These are phyloP conservation scores for Strigomonas culicis DNA, from an alignment of 208 protist species.

Conservation along the genomic window DNA sequence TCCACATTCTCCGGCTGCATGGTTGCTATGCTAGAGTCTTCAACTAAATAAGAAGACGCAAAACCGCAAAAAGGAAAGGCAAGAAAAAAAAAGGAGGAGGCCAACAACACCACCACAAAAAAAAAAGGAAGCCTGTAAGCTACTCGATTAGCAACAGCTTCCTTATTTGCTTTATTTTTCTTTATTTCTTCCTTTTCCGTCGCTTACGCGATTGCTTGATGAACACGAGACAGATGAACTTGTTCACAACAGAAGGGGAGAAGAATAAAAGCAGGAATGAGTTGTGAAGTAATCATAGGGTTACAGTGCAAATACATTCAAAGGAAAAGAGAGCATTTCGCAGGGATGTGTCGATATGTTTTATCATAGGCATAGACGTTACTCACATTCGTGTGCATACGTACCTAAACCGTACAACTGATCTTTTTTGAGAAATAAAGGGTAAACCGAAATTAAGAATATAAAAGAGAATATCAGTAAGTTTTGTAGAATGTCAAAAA, in stretches of 20 bases:
- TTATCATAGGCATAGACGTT: not conserved
- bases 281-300: not conserved
- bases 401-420: not conserved
- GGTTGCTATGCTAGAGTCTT: no score
- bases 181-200: not conserved
- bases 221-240: not conserved
- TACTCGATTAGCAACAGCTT: not conserved
- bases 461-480: not conserved
- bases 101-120: not conserved
- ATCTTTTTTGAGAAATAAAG: not conserved
- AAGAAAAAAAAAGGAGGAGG: not conserved
- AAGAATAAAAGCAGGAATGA: not conserved
- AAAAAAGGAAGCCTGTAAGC: not conserved
- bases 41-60: no score
- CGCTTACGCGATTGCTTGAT: not conserved
- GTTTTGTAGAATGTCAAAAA: conserved; percentile 9
- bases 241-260: not conserved
- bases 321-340: no score
- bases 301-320: not conserved
- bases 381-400: not conserved
- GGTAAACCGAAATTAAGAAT: not conserved
- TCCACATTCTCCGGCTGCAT: no score
- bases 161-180: not conserved
- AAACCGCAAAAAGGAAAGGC: not conserved
- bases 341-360: no score